Evolutionary conservation across 148 eudicot species (phyloP).

Genomic region (Fagopyrum homotropicum): DNA sequence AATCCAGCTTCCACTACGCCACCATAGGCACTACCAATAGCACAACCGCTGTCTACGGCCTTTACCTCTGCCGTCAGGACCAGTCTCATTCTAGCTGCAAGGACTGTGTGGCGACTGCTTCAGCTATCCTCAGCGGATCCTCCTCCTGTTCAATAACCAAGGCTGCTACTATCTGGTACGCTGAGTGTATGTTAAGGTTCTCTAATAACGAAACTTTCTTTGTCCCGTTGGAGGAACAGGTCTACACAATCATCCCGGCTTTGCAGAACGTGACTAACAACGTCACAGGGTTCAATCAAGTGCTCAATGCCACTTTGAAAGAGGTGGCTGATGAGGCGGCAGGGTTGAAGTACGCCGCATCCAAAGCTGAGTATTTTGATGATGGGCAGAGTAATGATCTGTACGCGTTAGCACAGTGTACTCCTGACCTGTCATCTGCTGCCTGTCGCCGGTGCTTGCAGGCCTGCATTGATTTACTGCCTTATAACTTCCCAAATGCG

Average conservation of each 20-base stretch:
- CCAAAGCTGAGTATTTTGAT: background rate
- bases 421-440: constrained; percentile 9
- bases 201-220: constrained; percentile 1
- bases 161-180: background rate
- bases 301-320: constrained; percentile 1
- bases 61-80: background rate
- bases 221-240: background rate
- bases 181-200: background rate
- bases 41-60: background rate
- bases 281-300: background rate
- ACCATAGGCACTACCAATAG: background rate
- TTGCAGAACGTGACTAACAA: constrained; percentile 6
- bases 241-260: background rate
- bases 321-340: background rate
- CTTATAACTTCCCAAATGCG: background rate
- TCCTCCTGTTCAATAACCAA: constrained; percentile 17
- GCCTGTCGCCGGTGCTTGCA: constrained; percentile 26
- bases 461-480: background rate
- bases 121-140: background rate
- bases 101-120: constrained; percentile 21
- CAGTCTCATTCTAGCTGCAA: background rate
- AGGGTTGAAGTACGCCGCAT: constrained; percentile 12
- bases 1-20: background rate
- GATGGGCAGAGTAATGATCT: background rate
- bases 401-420: constrained; percentile 19